Evolutionary conservation across 1,284 basidiomycete genomes (phyloP), one percentile per base, ranked within the genome.

Genomic region (Pseudozyma sp.): DNA sequence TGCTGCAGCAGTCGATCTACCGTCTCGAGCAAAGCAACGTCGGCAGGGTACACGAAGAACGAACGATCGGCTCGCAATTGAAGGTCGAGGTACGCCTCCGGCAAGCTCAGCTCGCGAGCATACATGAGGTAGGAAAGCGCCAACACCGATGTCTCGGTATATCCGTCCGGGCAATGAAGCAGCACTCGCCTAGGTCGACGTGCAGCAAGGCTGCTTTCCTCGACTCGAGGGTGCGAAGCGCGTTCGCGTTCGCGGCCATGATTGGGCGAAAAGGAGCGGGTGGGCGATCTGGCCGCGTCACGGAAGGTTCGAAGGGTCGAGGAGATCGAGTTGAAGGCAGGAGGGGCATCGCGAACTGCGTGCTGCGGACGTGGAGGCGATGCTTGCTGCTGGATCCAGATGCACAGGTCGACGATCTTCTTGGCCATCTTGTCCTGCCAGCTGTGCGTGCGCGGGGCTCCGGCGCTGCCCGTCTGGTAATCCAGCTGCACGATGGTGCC

Each of bases 11-110:
- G 89, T 86, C 45, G 85, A 86, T 96, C 94, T 56, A 96, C 88
- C 58, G 88, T 87, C 75, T 89, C 87, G 72, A 98, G 86, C n/a
- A 96, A 83, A 0, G 88, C 88, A 54, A 95, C 85, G 84, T 97
- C 95, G 43, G 87, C 87, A 50, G 90, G 90, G 84, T 97, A 97
- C 52, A 98, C 92, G 79, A 97, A 98, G 87, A 99, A 99, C n/a
- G 86, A 87, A 37, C 88, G 85, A 33, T 87, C 83, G 42, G 86
- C 84, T 4, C 84, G 83, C 87, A 92, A 70, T 89, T 91, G 94
- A 81, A 86, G 89, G 86, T 88, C 92, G 88, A 87, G 88, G 88
- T 84, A 98, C 16, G 94, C 95, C 81, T 95, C 93, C 5, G 94
- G 92, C 11, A 97, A 88, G 48, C 87, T 84, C 34, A 84, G 91